These are phyloP conservation scores for Radiomyces spectabilis DNA, from an alignment of 192 early-diverging fungal genomes.

Conservation along the genomic window DNA sequence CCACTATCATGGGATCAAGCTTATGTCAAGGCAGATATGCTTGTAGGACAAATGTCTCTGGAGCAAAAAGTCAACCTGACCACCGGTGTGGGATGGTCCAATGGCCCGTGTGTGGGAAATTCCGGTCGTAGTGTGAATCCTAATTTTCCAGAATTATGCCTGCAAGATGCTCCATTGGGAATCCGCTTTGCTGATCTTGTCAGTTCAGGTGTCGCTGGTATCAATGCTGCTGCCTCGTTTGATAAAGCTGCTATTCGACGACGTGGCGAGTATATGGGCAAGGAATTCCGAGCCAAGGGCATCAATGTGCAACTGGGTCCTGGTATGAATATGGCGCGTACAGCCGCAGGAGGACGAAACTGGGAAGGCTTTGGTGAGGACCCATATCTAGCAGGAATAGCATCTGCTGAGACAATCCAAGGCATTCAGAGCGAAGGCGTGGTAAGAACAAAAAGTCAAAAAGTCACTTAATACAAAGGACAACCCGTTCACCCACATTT, in stretches of 20 bases:
- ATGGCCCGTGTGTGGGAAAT: constrained; percentile 41
- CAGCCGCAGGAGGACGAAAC: constrained; percentile 17
- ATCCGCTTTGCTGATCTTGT: constrained; percentile 36
- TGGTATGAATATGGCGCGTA: constrained; percentile 17
- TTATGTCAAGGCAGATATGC: constrained; percentile 6
- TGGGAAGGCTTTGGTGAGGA: constrained; percentile 29
- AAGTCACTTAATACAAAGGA: not conserved
- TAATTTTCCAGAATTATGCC: constrained; percentile 40
- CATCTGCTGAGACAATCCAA: constrained; percentile 15
- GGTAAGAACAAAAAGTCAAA: constrained; percentile 7
- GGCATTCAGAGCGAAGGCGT: constrained; percentile 20
- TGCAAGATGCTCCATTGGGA: constrained; percentile 46
- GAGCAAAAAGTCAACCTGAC: constrained; percentile 38
- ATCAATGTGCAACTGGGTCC: constrained; percentile 51
- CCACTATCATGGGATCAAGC: constrained; percentile 8
- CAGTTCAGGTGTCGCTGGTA: constrained; percentile 37
- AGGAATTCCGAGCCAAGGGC: constrained; percentile 49
- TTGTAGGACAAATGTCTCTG: constrained; percentile 28
- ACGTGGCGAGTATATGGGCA: constrained; percentile 42
- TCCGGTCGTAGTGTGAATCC: constrained; percentile 18
- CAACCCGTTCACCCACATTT: not conserved
- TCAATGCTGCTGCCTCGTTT: constrained; percentile 57
- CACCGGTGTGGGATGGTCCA: constrained; percentile 35
- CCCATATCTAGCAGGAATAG: constrained; percentile 19
- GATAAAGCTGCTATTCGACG: constrained; percentile 42